These are phyloP conservation scores for Chlorociboria aeruginascens DNA, from an alignment of 495 filamentous ascomycete species.

Conservation along the genomic window DNA sequence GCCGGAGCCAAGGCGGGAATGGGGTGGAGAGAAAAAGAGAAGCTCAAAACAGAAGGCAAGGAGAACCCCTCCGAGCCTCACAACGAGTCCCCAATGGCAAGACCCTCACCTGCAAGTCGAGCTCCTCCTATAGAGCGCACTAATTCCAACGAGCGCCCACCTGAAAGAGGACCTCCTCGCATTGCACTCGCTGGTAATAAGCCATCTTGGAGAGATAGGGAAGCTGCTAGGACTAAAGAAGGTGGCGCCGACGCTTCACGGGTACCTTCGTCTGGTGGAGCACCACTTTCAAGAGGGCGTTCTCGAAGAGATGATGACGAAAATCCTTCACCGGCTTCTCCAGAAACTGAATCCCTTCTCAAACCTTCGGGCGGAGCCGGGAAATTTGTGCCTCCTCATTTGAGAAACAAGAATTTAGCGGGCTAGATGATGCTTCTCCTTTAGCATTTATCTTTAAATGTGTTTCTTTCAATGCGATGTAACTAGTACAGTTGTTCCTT, in stretches of 20 bases:
- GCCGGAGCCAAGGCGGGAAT: conserved; percentile 15
- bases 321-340: background rate
- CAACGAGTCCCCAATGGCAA: conserved; percentile 16
- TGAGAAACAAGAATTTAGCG: conserved; percentile 15
- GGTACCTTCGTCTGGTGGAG: conserved; percentile 12
- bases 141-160: conserved; percentile 35
- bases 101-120: conserved; percentile 10
- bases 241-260: conserved; percentile 4
- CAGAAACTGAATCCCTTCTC: conserved; percentile 7
- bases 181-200: conserved; percentile 54
- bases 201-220: conserved; percentile 74
- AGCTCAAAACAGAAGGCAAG: conserved; percentile 11
- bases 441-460: background rate
- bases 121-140: conserved; percentile 24
- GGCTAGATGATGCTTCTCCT: background rate
- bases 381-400: conserved; percentile 21
- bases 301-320: conserved; percentile 16
- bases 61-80: conserved; percentile 6
- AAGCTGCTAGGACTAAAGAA: conserved; percentile 47
- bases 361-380: conserved; percentile 15
- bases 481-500: background rate
- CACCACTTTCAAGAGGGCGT: conserved; percentile 13
- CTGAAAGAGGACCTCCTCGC: conserved; percentile 45
- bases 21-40: conserved; percentile 20
- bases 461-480: background rate